phyloP scores from a whole-genome alignment of 139 green algal species.

The Picochlorum costavermella region DNA sequence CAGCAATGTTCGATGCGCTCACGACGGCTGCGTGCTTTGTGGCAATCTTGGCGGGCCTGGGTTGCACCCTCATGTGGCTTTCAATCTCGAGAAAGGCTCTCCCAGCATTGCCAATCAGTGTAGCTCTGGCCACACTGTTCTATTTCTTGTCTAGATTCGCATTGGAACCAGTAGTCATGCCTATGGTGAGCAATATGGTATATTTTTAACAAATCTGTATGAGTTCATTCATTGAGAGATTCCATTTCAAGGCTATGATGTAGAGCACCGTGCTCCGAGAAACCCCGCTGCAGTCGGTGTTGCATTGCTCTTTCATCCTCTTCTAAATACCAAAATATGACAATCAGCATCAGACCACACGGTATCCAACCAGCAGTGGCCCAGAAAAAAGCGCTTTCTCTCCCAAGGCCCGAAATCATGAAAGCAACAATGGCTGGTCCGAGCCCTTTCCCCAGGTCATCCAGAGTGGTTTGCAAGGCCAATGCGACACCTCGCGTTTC shows the following conservation, averaged over 20 bases:
- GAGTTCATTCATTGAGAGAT: constrained; percentile 2
- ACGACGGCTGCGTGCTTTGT: constrained; percentile 69
- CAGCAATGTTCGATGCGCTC: constrained; percentile 92
- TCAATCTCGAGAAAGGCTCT: constrained; percentile 73
- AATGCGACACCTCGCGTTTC: constrained; percentile 65
- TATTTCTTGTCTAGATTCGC: constrained; percentile 63
- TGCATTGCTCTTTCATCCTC: constrained; percentile 29
- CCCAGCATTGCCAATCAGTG: constrained; percentile 91
- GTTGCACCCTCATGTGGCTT: constrained; percentile 74
- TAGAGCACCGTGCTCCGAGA: neutral
- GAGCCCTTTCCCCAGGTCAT: constrained; percentile 71
- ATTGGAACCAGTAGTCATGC: constrained; percentile 10
- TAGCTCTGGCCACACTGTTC: constrained; percentile 78
- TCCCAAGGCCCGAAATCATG: constrained; percentile 41
- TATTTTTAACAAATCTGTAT: constrained; percentile 12
- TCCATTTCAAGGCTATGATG: neutral
- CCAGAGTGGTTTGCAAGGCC: constrained; percentile 61
- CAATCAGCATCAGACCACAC: constrained; percentile 51
- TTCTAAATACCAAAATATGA: constrained; percentile 13
- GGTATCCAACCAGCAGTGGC: constrained; percentile 60
- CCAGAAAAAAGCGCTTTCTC: constrained; percentile 59
- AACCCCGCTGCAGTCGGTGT: constrained; percentile 7
- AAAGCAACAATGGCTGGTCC: constrained; percentile 61
- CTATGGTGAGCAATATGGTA: constrained; percentile 9
- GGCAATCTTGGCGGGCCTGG: constrained; percentile 71